phyloP scores from a whole-genome alignment of 805 yeast genomes.

The Metschnikowia dekortorum region DNA sequence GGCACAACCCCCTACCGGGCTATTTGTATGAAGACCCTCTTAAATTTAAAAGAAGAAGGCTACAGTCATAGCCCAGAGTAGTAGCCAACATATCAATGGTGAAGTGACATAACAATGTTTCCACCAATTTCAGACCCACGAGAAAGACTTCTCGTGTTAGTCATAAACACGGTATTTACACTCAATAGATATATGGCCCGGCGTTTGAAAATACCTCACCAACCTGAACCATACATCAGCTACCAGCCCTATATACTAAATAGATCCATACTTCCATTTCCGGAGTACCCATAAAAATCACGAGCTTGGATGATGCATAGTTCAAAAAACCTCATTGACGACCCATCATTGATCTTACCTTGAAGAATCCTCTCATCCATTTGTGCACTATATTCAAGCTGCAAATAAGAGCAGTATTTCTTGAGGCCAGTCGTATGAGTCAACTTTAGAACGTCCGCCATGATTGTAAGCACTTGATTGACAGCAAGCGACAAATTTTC shows the following conservation, averaged over 20 bases:
- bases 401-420: constrained; percentile 25
- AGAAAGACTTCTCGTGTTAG: no score
- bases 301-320: constrained; percentile 61
- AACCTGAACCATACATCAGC: no score
- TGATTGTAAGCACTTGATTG: constrained; percentile 52
- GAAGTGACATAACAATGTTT: no score
- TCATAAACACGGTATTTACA: no score
- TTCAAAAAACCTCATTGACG: constrained; percentile 68
- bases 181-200: no score
- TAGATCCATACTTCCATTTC: constrained; percentile 15
- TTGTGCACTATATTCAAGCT: constrained; percentile 8
- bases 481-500: constrained; percentile 33
- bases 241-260: neutral
- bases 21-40: no score
- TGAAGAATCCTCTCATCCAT: constrained; percentile 1
- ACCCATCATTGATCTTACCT: constrained; percentile 53
- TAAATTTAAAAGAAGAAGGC: no score
- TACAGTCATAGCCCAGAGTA: no score
- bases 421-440: constrained; percentile 41
- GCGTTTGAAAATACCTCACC: no score
- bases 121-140: no score
- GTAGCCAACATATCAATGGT: no score
- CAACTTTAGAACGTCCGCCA: constrained; percentile 46
- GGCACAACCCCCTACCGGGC: no score
- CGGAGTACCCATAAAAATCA: constrained; percentile 30